A percentile compares a stretch with the other conserved stretches of the same genome.
These are phyloP conservation scores for Verbascum thapsus DNA, from an alignment of 257 asterid species.

Conservation along the genomic window DNA sequence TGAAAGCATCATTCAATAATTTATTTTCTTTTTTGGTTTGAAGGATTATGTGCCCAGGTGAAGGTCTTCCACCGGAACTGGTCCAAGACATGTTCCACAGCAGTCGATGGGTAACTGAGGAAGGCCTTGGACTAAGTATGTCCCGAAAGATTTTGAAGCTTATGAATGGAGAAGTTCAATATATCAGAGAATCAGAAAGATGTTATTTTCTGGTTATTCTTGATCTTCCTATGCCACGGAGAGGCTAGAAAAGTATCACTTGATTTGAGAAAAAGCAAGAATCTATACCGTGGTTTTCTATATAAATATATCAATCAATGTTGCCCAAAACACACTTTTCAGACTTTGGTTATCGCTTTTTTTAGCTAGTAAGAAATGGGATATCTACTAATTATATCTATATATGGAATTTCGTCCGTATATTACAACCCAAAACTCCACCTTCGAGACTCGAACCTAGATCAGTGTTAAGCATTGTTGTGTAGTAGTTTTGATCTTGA, in stretches of 20 bases:
- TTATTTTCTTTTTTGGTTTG: conserved; percentile 23
- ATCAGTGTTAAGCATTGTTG: background rate
- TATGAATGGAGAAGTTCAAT: conserved; percentile 90
- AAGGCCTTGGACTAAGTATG: conserved; percentile 80
- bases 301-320: background rate
- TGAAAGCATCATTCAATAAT: background rate
- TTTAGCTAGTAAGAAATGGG: background rate
- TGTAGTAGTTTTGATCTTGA: conserved; percentile 4
- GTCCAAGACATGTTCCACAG: conserved; percentile 86
- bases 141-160: conserved; percentile 73
- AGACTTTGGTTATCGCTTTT: too few species aligned
- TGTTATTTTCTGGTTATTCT: conserved; percentile 62
- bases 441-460: background rate
- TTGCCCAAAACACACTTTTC: background rate
- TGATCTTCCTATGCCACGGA: conserved; percentile 52
- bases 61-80: conserved; percentile 83
- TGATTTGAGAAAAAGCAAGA: conserved; percentile 24
- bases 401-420: background rate
- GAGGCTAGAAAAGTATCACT: conserved; percentile 36
- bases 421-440: background rate
- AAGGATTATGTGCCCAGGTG: conserved; percentile 87
- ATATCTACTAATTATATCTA: background rate
- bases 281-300: background rate
- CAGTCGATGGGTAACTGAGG: conserved; percentile 69
- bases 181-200: conserved; percentile 74